Conservation (phyloP, 1,284 basidiomycete genomes). For the Ganoderma meredithae region DNA sequence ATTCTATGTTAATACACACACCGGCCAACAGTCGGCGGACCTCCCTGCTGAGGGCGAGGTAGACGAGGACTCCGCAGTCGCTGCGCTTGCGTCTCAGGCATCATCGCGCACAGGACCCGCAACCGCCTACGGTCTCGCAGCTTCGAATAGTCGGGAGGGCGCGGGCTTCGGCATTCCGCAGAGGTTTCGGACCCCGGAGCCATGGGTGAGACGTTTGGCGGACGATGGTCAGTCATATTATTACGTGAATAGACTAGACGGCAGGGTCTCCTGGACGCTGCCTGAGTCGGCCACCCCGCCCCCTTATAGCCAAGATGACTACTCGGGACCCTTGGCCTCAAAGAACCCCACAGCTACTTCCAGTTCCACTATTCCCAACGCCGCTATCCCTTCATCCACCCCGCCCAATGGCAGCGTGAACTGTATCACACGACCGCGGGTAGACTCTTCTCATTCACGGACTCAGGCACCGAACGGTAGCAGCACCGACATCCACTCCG, state of each 20-base stretch:
- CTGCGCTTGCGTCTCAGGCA: constrained; percentile 60
- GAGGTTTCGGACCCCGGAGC: constrained; percentile 70
- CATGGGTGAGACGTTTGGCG: constrained; percentile 83
- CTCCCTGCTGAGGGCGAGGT: constrained; percentile 79
- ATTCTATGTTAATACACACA: constrained; percentile 92
- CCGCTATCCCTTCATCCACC: constrained; percentile 20
- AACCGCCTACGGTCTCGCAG: constrained; percentile 55
- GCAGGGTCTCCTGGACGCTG: constrained; percentile 72
- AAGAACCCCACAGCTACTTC: neutral
- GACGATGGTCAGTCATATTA: constrained; percentile 88
- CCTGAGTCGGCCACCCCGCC: constrained; percentile 44
- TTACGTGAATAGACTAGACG: constrained; percentile 79
- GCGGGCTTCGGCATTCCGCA: constrained; percentile 69
- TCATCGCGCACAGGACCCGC: constrained; percentile 62
- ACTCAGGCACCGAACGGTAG: constrained; percentile 43
- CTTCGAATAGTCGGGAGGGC: constrained; percentile 36
- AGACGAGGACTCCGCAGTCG: constrained; percentile 64
- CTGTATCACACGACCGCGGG: constrained; percentile 43
- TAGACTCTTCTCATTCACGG: constrained; percentile 27
- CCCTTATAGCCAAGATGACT: constrained; percentile 26
- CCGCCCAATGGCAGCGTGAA: constrained; percentile 32
- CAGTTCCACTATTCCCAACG: constrained; percentile 12
- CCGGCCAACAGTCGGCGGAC: constrained; percentile 87
- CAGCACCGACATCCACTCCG: constrained; percentile 67
- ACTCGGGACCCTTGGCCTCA: constrained; percentile 15